Conservation (phyloP, 2,329 filamentous ascomycete species). For the Laburnicola sp. region DNA sequence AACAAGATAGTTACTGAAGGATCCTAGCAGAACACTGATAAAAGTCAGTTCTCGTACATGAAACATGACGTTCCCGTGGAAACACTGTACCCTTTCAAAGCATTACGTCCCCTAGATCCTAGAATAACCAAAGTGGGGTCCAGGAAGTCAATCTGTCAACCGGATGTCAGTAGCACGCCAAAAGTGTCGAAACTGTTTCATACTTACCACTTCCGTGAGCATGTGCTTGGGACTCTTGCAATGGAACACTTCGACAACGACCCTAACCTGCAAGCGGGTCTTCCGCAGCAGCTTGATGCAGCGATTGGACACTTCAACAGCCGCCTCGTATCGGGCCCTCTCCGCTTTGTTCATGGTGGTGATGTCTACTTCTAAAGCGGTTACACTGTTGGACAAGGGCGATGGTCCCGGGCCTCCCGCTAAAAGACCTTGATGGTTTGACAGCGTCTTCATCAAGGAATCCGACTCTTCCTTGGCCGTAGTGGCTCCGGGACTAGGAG, state of each 20-base stretch:
- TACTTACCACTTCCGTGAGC: conserved; percentile 81
- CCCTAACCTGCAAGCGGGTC: conserved; percentile 87
- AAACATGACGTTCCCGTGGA: not conserved
- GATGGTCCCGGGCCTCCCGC: conserved; percentile 32
- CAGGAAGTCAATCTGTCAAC: conserved; percentile 75
- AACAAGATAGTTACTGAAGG: conserved; percentile 96
- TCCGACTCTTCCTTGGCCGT: conserved; percentile 77
- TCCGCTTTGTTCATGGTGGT: conserved; percentile 59
- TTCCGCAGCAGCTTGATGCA: conserved; percentile 86
- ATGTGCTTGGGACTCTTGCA: conserved; percentile 97
- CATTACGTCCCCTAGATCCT: conserved; percentile 86
- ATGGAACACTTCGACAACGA: conserved; percentile 94
- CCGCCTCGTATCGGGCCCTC: conserved; percentile 76
- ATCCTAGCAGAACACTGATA: conserved; percentile 83
- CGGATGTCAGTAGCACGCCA: conserved; percentile 27
- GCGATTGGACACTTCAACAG: conserved; percentile 80
- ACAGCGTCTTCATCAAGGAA: conserved; percentile 68
- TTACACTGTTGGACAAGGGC: conserved; percentile 41
- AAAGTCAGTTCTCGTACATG: conserved; percentile 26
- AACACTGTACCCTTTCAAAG: conserved; percentile 79
- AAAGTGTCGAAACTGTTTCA: conserved; percentile 15
- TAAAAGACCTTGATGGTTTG: conserved; percentile 46
- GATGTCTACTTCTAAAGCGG: conserved; percentile 41
- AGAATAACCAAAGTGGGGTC: conserved; percentile 91
- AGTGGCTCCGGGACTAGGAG: conserved; percentile 61